Evolutionary conservation across 371 early-diverging fungal genomes (phyloP).

Genomic region (Mortierella sp.): DNA sequence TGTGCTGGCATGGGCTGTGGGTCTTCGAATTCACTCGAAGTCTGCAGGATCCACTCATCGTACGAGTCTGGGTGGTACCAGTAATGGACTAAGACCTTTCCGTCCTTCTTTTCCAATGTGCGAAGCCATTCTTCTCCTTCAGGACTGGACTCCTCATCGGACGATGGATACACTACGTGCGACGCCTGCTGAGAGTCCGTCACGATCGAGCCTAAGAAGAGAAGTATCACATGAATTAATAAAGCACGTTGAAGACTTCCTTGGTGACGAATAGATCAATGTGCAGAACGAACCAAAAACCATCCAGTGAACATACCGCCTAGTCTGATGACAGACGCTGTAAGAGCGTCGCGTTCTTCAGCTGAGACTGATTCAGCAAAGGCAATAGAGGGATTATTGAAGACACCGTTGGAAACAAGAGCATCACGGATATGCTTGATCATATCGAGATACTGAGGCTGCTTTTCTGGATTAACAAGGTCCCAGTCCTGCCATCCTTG

Average conservation of each 20-base stretch:
- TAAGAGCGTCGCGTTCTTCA: constrained; percentile 58
- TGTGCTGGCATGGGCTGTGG: constrained; percentile 75
- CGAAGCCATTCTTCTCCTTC: constrained; percentile 79
- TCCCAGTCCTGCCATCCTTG: constrained; percentile 69
- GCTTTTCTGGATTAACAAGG: constrained; percentile 58
- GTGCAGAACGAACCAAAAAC: too few relatives aligned
- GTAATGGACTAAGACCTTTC: constrained; percentile 81
- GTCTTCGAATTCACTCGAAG: constrained; percentile 70
- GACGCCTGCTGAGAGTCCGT: constrained; percentile 64
- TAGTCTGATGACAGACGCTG: constrained; percentile 54
- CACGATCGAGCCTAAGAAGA: constrained; percentile 56
- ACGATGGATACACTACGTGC: constrained; percentile 66
- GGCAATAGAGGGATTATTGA: constrained; percentile 61
- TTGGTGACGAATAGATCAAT: too few relatives aligned
- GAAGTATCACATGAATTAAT: too few relatives aligned
- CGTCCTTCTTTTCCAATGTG: constrained; percentile 74
- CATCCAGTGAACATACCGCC: constrained; percentile 69
- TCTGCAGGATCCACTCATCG: constrained; percentile 81
- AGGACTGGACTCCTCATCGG: constrained; percentile 57
- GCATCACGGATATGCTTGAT: constrained; percentile 58
- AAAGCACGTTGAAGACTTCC: too few relatives aligned
- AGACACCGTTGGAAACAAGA: constrained; percentile 50
- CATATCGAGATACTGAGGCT: constrained; percentile 60
- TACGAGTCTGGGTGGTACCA: constrained; percentile 89
- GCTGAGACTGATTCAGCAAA: constrained; percentile 60